These are phyloP conservation scores for Plenodomus biglobosus DNA, from an alignment of 2,329 filamentous ascomycete genomes.

Conservation along the genomic window DNA sequence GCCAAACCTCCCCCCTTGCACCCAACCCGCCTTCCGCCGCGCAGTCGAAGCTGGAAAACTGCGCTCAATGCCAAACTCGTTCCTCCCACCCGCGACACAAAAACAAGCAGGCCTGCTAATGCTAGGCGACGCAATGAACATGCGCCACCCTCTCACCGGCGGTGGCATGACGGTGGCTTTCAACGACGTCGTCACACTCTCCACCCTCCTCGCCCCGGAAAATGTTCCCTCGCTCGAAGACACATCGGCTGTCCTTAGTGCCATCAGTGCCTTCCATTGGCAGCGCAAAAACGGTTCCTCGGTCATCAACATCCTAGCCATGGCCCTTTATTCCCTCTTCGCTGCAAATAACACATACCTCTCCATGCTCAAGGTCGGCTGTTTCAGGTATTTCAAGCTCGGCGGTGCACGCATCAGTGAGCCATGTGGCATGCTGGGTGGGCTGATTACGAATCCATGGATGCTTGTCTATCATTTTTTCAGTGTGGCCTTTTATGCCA, in stretches of 20 bases:
- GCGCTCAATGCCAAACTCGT: slow-evolving; percentile 94
- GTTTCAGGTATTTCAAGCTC: slow-evolving; percentile 86
- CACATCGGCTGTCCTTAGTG: slow-evolving; percentile 63
- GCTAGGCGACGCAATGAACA: slow-evolving; percentile 94
- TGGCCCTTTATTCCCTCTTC: slow-evolving; percentile 89
- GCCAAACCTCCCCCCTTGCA: slow-evolving; percentile 70
- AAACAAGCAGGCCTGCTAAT: slow-evolving; percentile 72
- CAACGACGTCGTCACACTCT: slow-evolving; percentile 82
- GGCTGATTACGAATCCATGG: slow-evolving; percentile 74
- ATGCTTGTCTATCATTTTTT: slow-evolving; percentile 93
- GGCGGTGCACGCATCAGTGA: slow-evolving; percentile 72
- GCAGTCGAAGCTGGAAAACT: slow-evolving; percentile 78
- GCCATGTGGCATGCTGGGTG: slow-evolving; percentile 78
- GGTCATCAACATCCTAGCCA: slow-evolving; percentile 97
- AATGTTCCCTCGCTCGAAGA: slow-evolving; percentile 70
- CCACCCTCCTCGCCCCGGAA: slow-evolving; percentile 70
- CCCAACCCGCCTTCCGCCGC: slow-evolving; percentile 71
- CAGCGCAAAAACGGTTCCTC: slow-evolving; percentile 75
- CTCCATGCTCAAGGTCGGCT: slow-evolving; percentile 79
- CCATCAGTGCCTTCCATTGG: slow-evolving; percentile 82
- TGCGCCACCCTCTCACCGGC: slow-evolving; percentile 97
- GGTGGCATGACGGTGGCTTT: slow-evolving; percentile 98
- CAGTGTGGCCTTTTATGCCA: slow-evolving; percentile 82
- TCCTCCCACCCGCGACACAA: slow-evolving; percentile 78
- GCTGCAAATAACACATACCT: slow-evolving; percentile 69